A percentile compares a stretch with the other conserved stretches of the same genome.
Conservation (phyloP, 78 protist genomes). For the Dictyostelium discoideum region dicty_2.7 NC_007088.5:1691501-1692000, state of each 20-base stretch:
- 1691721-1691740: conserved; percentile 75
- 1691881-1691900: conserved; percentile 59
- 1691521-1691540: conserved; percentile 66
- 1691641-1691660: conserved; percentile 71
- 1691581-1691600: conserved; percentile 55
- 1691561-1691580: conserved; percentile 12
- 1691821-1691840: conserved; percentile 38
- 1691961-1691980: conserved; percentile 76
- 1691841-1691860: conserved; percentile 65
- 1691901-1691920: conserved; percentile 36
- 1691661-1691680: conserved; percentile 16
- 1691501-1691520: conserved; percentile 55
- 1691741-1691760: conserved; percentile 74
- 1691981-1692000: conserved; percentile 63
- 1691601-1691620: conserved; percentile 73
- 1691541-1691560: conserved; percentile 50
- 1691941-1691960: conserved; percentile 74
- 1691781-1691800: conserved; percentile 57
- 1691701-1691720: conserved; percentile 73
- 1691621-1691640: conserved; percentile 23
- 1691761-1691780: conserved; percentile 82
- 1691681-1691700: conserved; percentile 53
- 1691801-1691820: conserved; percentile 39
- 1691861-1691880: conserved; percentile 70
- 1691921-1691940: conserved; percentile 73